Conservation (phyloP, 495 filamentous ascomycete genomes). For the Cudoniella acicularis region DNA sequence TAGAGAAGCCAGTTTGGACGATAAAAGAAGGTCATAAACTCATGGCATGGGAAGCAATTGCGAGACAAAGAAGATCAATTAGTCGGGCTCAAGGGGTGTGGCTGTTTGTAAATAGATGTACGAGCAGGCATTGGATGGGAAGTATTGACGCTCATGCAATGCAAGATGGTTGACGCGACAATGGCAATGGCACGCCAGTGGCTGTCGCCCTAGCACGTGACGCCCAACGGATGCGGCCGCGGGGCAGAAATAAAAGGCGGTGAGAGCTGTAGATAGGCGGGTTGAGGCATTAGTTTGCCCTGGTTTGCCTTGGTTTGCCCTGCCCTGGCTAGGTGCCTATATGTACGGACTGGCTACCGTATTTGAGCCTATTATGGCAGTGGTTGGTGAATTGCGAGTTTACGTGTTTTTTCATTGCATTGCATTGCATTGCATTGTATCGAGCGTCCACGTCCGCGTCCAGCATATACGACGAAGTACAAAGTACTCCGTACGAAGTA, state of each 20-base stretch:
- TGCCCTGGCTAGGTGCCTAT: no score
- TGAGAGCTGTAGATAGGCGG: no score
- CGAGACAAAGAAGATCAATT: neutral
- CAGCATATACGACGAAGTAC: no score
- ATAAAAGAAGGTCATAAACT: neutral
- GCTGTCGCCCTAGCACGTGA: constrained; percentile 10
- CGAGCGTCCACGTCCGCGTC: no score
- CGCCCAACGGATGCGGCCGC: neutral
- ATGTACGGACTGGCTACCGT: no score
- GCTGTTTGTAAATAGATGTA: neutral
- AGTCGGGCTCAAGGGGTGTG: neutral
- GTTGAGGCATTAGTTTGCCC: neutral
- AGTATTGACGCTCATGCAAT: neutral
- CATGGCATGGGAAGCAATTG: neutral
- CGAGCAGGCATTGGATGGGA: neutral
- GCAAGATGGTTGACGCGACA: neutral
- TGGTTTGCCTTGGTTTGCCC: no score
- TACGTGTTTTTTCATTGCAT: no score
- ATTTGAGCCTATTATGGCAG: no score
- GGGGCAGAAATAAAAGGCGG: neutral
- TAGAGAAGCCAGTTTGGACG: neutral
- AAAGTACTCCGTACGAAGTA: no score
- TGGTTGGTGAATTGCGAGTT: no score
- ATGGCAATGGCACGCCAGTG: neutral
- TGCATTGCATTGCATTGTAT: no score